These are phyloP conservation scores for Aspergillus spinulosporus DNA, from an alignment of 2,329 filamentous ascomycete genomes.

Conservation along the genomic window DNA sequence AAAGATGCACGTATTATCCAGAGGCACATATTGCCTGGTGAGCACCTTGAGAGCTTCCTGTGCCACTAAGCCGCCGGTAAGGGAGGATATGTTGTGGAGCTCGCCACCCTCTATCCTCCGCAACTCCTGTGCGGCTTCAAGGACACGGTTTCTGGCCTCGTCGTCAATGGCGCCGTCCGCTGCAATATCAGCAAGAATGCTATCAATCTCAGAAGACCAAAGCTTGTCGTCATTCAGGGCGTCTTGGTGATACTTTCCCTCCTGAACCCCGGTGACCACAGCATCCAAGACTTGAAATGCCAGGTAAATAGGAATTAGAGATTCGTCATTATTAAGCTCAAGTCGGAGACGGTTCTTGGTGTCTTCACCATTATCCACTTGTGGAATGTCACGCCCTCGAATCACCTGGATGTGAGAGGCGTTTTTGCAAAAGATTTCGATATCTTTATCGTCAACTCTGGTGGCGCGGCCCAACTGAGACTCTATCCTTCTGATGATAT, in stretches of 20 bases:
- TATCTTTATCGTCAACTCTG: conserved; percentile 66
- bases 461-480: conserved; percentile 46
- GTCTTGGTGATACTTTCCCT: conserved; percentile 23
- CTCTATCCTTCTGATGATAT: conserved; percentile 61
- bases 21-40: conserved; percentile 65
- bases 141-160: conserved; percentile 52
- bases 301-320: conserved; percentile 69
- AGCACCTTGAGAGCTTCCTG: conserved; percentile 89
- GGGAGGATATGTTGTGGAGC: conserved; percentile 85
- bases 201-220: conserved; percentile 35
- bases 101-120: conserved; percentile 79
- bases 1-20: conserved; percentile 65
- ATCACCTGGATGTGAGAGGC: conserved; percentile 90
- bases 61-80: conserved; percentile 89
- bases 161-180: conserved; percentile 51
- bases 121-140: conserved; percentile 63
- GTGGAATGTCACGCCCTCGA: conserved; percentile 60
- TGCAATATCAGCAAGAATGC: conserved; percentile 31
- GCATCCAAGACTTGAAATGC: conserved; percentile 54
- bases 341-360: conserved; percentile 46
- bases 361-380: conserved; percentile 42
- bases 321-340: conserved; percentile 49
- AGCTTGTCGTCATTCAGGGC: conserved; percentile 36
- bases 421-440: conserved; percentile 94
- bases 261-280: conserved; percentile 57